These are phyloP conservation scores for Penicillium bovifimosum DNA, from an alignment of 495 filamentous ascomycete species.

Conservation along the genomic window DNA sequence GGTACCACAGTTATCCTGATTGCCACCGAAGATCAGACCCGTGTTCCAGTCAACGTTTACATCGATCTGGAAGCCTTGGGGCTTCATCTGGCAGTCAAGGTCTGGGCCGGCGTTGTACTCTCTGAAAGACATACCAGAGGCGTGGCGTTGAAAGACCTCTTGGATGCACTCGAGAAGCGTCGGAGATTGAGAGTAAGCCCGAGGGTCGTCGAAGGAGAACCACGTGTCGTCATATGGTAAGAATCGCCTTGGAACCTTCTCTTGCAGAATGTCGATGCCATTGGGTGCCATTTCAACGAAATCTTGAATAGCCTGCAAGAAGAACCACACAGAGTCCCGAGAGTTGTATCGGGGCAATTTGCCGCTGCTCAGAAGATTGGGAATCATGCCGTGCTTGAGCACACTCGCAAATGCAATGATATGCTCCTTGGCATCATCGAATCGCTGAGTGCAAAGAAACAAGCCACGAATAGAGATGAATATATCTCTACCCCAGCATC, in stretches of 20 bases:
- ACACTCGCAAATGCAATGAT: conserved; percentile 95
- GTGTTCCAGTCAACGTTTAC: conserved; percentile 89
- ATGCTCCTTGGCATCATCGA: conserved; percentile 82
- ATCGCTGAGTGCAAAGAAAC: conserved; percentile 81
- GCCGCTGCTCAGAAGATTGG: conserved; percentile 84
- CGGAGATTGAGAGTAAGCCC: conserved; percentile 78
- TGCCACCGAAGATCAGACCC: conserved; percentile 90
- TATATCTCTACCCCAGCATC: conserved; percentile 95
- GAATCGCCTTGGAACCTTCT: conserved; percentile 79
- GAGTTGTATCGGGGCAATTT: conserved; percentile 94
- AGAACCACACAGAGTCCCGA: conserved; percentile 96
- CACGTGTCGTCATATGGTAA: conserved; percentile 91
- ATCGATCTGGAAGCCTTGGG: conserved; percentile 85
- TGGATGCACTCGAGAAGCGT: conserved; percentile 85
- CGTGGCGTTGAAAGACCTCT: conserved; percentile 88
- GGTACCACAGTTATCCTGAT: conserved; percentile 90
- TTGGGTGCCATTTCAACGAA: conserved; percentile 79
- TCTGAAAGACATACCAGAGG: conserved; percentile 78
- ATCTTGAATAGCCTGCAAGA: conserved; percentile 90
- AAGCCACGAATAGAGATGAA: conserved; percentile 94
- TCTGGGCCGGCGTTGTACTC: conserved; percentile 89
- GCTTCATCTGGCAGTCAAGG: conserved; percentile 89
- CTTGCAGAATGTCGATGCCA: conserved; percentile 67
- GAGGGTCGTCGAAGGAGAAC: conserved; percentile 72
- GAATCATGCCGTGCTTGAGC: conserved; percentile 97